phyloP scores from a whole-genome alignment of 495 filamentous ascomycete species.

The Lophiostoma macrostomum region DNA sequence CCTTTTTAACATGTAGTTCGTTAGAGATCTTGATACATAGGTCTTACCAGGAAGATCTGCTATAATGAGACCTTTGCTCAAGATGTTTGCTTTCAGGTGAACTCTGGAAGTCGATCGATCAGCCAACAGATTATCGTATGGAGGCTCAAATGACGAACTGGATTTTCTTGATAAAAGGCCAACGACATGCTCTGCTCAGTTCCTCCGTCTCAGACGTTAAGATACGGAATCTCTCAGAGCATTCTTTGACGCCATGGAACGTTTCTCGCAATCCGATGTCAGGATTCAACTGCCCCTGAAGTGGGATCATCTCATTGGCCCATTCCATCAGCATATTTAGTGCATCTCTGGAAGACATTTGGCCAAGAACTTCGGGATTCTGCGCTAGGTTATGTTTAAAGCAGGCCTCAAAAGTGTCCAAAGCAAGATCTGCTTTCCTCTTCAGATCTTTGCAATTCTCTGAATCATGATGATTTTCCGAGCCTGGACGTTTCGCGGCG shows the following conservation, averaged over 20 bases:
- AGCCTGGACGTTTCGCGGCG: slow-evolving; percentile 11
- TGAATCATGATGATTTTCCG: too few species aligned
- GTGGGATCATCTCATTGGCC: slow-evolving; percentile 6
- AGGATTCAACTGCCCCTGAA: background rate
- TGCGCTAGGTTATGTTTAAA: slow-evolving; percentile 29
- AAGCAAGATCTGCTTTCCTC: slow-evolving; percentile 35
- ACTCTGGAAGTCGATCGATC: slow-evolving; percentile 32
- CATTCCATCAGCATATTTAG: slow-evolving; percentile 27
- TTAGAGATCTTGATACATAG: background rate
- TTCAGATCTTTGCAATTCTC: slow-evolving; percentile 29
- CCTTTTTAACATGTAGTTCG: background rate
- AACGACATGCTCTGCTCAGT: slow-evolving; percentile 11
- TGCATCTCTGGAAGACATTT: slow-evolving; percentile 10
- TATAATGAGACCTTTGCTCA: slow-evolving; percentile 43
- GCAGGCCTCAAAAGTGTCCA: slow-evolving; percentile 28
- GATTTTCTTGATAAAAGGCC: slow-evolving; percentile 45
- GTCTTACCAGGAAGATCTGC: slow-evolving; percentile 41
- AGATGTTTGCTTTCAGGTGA: slow-evolving; percentile 38
- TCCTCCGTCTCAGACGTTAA: slow-evolving; percentile 37
- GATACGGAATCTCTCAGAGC: slow-evolving; percentile 32
- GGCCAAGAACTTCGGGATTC: slow-evolving; percentile 10
- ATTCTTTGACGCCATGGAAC: slow-evolving; percentile 19
- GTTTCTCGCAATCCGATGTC: background rate
- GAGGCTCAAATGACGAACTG: slow-evolving; percentile 27
- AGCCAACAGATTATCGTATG: background rate